Conservation (phyloP, 2,329 filamentous ascomycete genomes). For the Penicillium sp. region DNA sequence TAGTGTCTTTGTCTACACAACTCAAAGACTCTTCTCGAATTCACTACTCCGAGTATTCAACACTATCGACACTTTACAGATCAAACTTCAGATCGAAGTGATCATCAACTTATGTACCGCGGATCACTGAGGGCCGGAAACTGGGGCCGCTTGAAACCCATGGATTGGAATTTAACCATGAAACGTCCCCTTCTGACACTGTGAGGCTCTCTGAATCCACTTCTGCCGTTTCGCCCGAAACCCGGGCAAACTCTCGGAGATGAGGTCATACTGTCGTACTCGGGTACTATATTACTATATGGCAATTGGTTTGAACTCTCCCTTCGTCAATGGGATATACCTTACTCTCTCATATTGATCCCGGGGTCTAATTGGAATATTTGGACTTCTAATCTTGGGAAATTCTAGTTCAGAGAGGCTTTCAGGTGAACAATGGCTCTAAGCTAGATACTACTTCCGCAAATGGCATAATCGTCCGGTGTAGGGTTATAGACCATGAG, state of each 20-base stretch:
- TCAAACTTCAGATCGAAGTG: background rate
- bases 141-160: background rate
- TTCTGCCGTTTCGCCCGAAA: background rate
- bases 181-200: background rate
- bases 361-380: no score
- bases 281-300: no score
- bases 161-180: slow-evolving; percentile 4
- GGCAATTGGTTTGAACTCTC: no score
- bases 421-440: no score
- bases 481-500: no score
- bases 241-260: background rate
- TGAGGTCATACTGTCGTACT: background rate
- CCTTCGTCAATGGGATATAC: no score
- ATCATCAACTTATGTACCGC: background rate
- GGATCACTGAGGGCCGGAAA: background rate
- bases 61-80: background rate
- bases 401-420: no score
- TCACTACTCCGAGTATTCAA: background rate
- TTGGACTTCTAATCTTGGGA: no score
- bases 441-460: no score
- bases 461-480: no score
- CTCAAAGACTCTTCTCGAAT: background rate
- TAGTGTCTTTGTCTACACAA: background rate
- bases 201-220: background rate
- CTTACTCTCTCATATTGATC: no score